Percentiles rank a stretch among this genome's conserved stretches.
These are phyloP conservation scores for Cetraspora pellucida DNA, from an alignment of 192 early-diverging fungal species.

Conservation along the genomic window DNA sequence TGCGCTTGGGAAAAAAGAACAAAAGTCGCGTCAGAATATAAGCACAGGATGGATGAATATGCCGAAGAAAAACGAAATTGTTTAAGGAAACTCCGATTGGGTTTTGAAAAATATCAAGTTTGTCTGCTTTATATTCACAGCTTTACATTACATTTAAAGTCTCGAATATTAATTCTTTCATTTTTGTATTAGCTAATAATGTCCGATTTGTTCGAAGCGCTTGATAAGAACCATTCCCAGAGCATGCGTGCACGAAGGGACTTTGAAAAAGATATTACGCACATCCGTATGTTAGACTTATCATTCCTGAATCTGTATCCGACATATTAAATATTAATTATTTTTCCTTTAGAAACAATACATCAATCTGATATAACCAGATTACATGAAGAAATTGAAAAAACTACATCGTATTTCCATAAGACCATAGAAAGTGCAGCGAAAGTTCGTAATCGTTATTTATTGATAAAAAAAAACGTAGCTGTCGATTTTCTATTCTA, in stretches of 20 bases:
- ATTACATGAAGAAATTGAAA: constrained; percentile 18
- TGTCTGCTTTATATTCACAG: background rate
- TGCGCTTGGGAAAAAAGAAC: background rate
- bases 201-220: constrained; percentile 10
- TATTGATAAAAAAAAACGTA: background rate
- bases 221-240: constrained; percentile 29
- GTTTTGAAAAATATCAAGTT: constrained; percentile 37
- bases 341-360: background rate
- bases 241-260: constrained; percentile 13
- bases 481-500: background rate
- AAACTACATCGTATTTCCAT: background rate
- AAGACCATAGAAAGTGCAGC: background rate
- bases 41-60: constrained; percentile 24
- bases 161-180: background rate
- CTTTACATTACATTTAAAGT: background rate
- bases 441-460: background rate
- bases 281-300: constrained; percentile 6
- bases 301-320: background rate
- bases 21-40: constrained; percentile 24
- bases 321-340: background rate
- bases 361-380: constrained; percentile 6
- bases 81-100: constrained; percentile 25
- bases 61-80: constrained; percentile 3
- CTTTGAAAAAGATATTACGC: constrained; percentile 28
- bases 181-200: constrained; percentile 11